Base-by-base conservation (phyloP, 2,329 filamentous ascomycete species). In the Tothia fuscella region DNA sequence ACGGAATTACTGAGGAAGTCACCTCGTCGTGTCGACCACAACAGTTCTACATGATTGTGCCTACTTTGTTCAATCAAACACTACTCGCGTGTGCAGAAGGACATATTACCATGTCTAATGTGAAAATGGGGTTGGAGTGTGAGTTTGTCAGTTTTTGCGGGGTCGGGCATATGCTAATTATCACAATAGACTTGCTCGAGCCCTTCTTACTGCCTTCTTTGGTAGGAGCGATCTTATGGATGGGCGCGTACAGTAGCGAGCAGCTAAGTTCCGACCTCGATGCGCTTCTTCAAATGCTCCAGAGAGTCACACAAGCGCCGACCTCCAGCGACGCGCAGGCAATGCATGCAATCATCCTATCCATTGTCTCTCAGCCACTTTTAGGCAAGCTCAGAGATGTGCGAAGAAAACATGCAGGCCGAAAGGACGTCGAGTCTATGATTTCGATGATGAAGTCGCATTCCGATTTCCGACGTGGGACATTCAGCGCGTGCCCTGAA, bases 11-110 rank as follows among this genome's bases (percentile, higher is more conserved):
- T 6, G 84, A 91, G 51, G 84, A 89, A 44, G 65, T 89, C 6
- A 84, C 89, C 74, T 79, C 82, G 6, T 82, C 81, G 1, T 91
- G 84, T 51, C 78, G 80, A 2, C 85, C 85, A 1, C 83, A 88
- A 53, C 78, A 87, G 29, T 91, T 91, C 55, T 89, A 89, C 51
- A 63, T 83, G 14, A 68, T 91, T 3, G 76, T 87, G 12, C 81
- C 85, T 1, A 80, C 82, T 0, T 63, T 91, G 0, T 87, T 89
- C 54, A 72, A 80, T 49, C 80, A 86, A 50, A 84, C 81, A 31
- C 73, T 86, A 0, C 64, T 81, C 26, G 84, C 82, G 1, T 78
- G 77, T 49, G 73, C 74, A n/a, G 69, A 70, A 2, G 76, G 76
- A 5, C 67, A 74, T 30, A 59, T 93, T 4, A 72, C 72, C 1